Base-by-base conservation (phyloP, 1,139 yeast genomes). In the Meyerozyma sp. region DNA sequence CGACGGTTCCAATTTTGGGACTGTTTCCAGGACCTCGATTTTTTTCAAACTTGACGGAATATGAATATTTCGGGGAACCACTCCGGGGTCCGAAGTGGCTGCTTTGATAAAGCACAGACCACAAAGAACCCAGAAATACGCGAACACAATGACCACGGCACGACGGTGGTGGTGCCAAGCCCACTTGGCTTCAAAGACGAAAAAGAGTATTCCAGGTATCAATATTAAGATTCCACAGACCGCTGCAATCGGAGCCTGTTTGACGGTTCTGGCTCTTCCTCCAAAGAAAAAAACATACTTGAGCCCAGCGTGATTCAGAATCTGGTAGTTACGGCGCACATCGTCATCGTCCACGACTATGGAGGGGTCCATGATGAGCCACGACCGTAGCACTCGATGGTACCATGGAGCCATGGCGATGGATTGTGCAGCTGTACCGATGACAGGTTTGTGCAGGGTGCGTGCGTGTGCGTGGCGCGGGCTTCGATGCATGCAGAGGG, bases 41-140 rank as follows among this genome's bases (percentile, higher is more conserved):
- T 44, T 42, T 11, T 4, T 13, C 20, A 30, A 30, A 14, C 34
- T 30, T 35, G 67, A 70, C 0, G 83, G 76, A 1, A 81, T 40
- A 52, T 87, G 94, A 5, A 83, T 59, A 56, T 84, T 84, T 46
- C 82, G 66, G 0, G 95, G 91, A n/a, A 84, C 57, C 1, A 73
- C 63, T 1, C 95, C 95, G 0, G 95, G 88, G 54, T 87, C 95
- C 9, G 76, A 62, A 1, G 79, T 67, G 0, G 85, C 71, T 0
- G 84, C 82, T 47, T 66, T 73, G 6, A 81, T 47, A 49, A 81
- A 81, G 42, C 80, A 73, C 6, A 61, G 43, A 1, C 78, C 16
- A 1, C 79, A 58, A 39, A 80, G 53, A 3, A 70, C 39, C 84
- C 86, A 82, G 30, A 76, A 54, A 55, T 86, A 87, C 14, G 75